Evolutionary conservation across 495 filamentous ascomycete species (phyloP).

Genomic region (Neurospora cerealis): DNA sequence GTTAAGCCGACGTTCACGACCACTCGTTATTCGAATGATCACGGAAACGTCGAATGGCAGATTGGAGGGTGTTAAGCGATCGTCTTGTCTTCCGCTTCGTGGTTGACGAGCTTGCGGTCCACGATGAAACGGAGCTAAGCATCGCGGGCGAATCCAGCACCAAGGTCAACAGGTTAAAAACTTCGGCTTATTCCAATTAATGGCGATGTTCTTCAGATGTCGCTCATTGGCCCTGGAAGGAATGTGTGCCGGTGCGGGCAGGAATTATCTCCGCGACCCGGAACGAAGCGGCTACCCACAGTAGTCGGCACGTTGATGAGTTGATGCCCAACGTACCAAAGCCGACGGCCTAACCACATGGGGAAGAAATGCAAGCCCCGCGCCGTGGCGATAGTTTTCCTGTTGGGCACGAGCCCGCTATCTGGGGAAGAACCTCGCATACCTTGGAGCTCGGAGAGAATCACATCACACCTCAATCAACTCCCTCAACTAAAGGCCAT

Average conservation of each 20-base stretch:
- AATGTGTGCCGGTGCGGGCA: background rate
- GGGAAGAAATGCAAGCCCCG: background rate
- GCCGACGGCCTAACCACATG: background rate
- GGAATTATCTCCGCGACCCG: background rate
- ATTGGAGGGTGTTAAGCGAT: background rate
- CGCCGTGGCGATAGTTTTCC: background rate
- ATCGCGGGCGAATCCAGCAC: background rate
- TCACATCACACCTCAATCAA: background rate
- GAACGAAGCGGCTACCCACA: background rate
- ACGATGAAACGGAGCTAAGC: background rate
- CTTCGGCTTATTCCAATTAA: background rate
- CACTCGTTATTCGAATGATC: background rate
- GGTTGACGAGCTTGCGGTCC: background rate
- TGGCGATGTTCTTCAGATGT: background rate
- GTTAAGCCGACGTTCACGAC: slow-evolving; percentile 1
- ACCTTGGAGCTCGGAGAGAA: background rate
- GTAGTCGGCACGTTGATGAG: background rate
- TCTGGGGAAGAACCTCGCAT: background rate
- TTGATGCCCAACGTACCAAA: background rate
- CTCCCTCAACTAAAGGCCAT: background rate
- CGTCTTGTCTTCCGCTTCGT: background rate
- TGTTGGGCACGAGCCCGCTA: background rate
- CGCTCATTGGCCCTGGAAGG: background rate
- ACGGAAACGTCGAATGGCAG: background rate
- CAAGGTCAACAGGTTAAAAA: background rate